Evolutionary conservation across 1,139 yeast genomes (phyloP), one percentile per base, ranked within the genome.

Genomic region (Pichiaceae sp.): DNA sequence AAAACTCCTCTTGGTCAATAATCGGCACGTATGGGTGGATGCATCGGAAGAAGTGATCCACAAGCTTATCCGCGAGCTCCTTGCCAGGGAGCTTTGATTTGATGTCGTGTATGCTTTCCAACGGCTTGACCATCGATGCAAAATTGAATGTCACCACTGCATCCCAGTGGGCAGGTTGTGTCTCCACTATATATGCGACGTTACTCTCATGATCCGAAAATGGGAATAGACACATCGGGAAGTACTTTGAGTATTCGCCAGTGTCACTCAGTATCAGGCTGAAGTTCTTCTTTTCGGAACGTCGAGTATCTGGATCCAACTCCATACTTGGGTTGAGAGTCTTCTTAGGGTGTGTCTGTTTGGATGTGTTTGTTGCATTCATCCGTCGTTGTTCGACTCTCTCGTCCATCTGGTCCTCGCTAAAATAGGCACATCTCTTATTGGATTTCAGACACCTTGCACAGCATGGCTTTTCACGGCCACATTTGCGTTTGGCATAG

Each of bases 201-300:
- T 48, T 47, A 4, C 45, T 39, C 4, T 46, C 38, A 30, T 42
- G 44, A 12, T 46, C 43, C 27, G 39, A 38, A 16, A 44, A 46
- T 0, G 50, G 48, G 29, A 47, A 48, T 17, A 42, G 37, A 17
- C 41, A 34, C n/a, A 42, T 36, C 1, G 52, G 48, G 17, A 43
- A 47, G 27, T 45, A 47, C 20, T 42, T 48, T 1, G 48, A 45
- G 20, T 44, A 46, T 32, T 45, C 50, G 4, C 48, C 51, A 2
- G 50, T 47, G 1, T 48, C 40, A 27, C 39, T 45, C 4, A 47
- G 38, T 14, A 48, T 41, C 16, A 48, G 32, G 8, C 46, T 46
- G 32, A 46, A 48, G 29, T 48, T 47, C 33, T 17, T 36, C 16
- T 32, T 21, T 35, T 11, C 20, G 21, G 20, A 14, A 3, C 3